Evolutionary conservation across 805 yeast species (phyloP), one percentile per base, ranked within the genome.

Genomic region (Pichia eremophila): DNA sequence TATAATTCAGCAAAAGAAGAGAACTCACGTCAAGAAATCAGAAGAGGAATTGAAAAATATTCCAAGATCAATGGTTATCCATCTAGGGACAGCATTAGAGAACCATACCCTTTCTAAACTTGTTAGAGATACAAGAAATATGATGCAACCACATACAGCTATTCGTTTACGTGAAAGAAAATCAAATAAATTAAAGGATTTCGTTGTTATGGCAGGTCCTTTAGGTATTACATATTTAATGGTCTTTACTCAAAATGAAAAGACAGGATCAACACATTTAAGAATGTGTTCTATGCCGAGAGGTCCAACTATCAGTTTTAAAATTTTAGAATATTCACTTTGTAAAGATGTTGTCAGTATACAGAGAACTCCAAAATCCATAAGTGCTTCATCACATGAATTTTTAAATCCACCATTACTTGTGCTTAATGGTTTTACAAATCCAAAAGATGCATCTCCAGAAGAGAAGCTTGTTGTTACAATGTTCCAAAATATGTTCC

Each of bases 141-240:
- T 89, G 54, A 89, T 93, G 96, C 93, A 88, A 62, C 99, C 99
- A 14, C 95, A 91, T 60, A 93, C 99, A 3, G 97, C 98, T 12
- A 80, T 88, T 58, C 85, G 80, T 55, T 73, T 93, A 50, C 75
- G 82, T 54, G 99, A 93, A 67, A 74, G 98, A 44, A 87, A 86
- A 62, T 72, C 86, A 38, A 93, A 93, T 66, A 85, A 81, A 61
- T 72, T 93, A 55, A 87, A 85, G 64, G 99, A 91, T 67, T 93
- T 85, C 57, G 77, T 90, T n/a, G 95, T 88, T n/a, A 90, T 93
- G 96, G 86, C 96, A 37, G 98, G 98, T 7, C 98, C 98, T 14
- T 71, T 93, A 40, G 95, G 95, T 28, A 96, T 93, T 22, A 75
- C 91, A 8, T 96, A 91, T 66, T 67, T 93, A 60, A 79, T 93